phyloP scores from a whole-genome alignment of 495 filamentous ascomycete species.

The Aspergillus egyptiacus region DNA sequence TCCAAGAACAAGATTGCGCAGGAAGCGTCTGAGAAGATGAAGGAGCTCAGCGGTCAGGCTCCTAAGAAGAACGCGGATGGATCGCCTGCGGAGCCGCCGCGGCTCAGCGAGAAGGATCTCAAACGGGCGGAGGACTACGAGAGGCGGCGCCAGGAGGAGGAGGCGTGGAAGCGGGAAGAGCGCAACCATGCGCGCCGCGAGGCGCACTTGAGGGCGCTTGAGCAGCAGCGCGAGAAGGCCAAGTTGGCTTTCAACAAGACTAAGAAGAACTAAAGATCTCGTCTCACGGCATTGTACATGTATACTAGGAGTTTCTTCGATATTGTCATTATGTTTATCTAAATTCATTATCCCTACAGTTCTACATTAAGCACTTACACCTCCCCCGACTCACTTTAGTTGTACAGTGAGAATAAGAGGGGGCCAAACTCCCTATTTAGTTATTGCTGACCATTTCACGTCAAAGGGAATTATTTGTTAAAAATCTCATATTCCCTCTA shows the following conservation, averaged over 20 bases:
- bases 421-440: too few relatives aligned
- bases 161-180: constrained; percentile 27
- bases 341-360: too few relatives aligned
- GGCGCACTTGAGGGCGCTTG: constrained; percentile 18
- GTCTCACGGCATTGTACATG: background rate
- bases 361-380: too few relatives aligned
- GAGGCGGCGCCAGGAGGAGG: constrained; percentile 22
- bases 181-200: constrained; percentile 21
- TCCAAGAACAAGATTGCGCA: constrained; percentile 8
- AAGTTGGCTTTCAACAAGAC: constrained; percentile 3
- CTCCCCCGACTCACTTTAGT: too few relatives aligned
- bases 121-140: constrained; percentile 25
- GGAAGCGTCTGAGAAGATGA: constrained; percentile 19
- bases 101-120: constrained; percentile 28
- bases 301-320: constrained; percentile 8
- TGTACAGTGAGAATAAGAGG: too few relatives aligned
- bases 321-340: too few relatives aligned
- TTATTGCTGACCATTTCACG: too few relatives aligned
- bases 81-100: constrained; percentile 14
- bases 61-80: constrained; percentile 23
- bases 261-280: constrained; percentile 5
- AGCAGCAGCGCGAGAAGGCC: constrained; percentile 19
- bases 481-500: too few relatives aligned
- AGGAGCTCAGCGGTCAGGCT: constrained; percentile 14
- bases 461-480: too few relatives aligned